Evolutionary conservation across 164 flowering plant species (phyloP), one percentile per base, ranked within the genome.

Genomic region (Piper betle): DNA sequence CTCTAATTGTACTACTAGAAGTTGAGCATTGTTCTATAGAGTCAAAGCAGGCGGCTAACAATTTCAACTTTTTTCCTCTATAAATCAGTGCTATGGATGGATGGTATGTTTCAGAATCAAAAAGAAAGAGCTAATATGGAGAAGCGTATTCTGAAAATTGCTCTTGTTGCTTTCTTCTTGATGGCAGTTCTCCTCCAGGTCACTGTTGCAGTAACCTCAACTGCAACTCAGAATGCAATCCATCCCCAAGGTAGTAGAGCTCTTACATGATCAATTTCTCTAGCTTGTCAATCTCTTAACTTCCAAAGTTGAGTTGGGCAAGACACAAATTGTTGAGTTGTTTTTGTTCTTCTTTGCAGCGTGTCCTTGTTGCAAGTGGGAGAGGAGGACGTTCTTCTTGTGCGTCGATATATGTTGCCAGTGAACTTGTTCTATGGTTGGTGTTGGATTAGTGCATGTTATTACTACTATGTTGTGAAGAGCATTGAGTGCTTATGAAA

Each of bases 181-280:
- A 12, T 59, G 62, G 62, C 42, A 13, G 4, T 43, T 40, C 62
- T 59, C 15, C 40, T 16, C 38, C 17, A 55, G 15, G 39, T 55
- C 12, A 33, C 33, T 25, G 39, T 13, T 25, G 62, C 62, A 59
- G 40, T 9, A 9, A 11, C 37, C 5, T 20, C 20, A 2, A 6
- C 39, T 17, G 52, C 62, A 18, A 37, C 62, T 59, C 48, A 38
- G n/a, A 39, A 59, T 19, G 40, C 33, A 39, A 19, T 43, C 40
- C 52, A 59, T 59, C 62, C 62, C 7, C 62, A 59, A 59, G 62
- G 62, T 59, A 15, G 9, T 5, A 59, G 4, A 25, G 6, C 50
- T 9, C 55, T 13, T 17, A 53, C 5, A 52, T 15, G 16, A 11
- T 15, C 54, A 52, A 17, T 52, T 19, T 52, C 18, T 52, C 5